Evolutionary conservation across 2,329 filamentous ascomycete genomes (phyloP).

Genomic region (Epichloe coenophiala): DNA sequence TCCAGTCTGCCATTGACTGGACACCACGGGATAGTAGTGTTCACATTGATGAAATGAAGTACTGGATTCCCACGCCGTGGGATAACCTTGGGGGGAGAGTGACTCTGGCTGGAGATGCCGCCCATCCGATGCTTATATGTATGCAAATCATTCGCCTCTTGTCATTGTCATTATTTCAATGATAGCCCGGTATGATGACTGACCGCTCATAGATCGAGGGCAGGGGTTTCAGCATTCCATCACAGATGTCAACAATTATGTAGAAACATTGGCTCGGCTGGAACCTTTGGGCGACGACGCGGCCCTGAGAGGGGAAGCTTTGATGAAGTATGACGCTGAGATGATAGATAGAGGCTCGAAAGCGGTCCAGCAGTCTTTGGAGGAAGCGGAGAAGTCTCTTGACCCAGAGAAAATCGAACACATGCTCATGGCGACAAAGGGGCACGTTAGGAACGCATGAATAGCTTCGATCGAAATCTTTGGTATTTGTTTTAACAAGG

Average conservation of each 20-base stretch:
- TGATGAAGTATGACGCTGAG: conserved; percentile 19
- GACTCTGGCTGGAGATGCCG: conserved; percentile 26
- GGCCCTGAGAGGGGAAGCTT: conserved; percentile 6
- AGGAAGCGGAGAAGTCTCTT: conserved; percentile 19
- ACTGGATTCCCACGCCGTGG: conserved; percentile 21
- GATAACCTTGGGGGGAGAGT: conserved; percentile 18
- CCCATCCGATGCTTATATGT: conserved; percentile 31
- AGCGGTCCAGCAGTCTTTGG: conserved; percentile 21
- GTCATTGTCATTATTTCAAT: neutral
- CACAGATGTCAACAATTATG: conserved; percentile 24
- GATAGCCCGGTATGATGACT: neutral
- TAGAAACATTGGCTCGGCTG: conserved; percentile 17
- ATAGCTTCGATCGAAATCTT: neutral
- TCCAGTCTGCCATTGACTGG: conserved; percentile 21
- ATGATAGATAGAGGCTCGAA: conserved; percentile 19
- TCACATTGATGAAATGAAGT: conserved; percentile 22
- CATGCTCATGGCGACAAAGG: conserved; percentile 20
- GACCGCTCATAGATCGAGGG: conserved; percentile 21
- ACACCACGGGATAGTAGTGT: conserved; percentile 18
- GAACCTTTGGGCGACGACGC: conserved; percentile 2
- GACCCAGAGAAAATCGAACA: conserved; percentile 14
- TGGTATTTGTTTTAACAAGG: rapidly evolving
- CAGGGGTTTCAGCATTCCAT: conserved; percentile 32
- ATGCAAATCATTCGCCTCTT: conserved; percentile 4
- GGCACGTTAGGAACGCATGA: conserved; percentile 11